phyloP scores from a whole-genome alignment of 2,329 filamentous ascomycete species.

The Fusarium circinatum region DNA sequence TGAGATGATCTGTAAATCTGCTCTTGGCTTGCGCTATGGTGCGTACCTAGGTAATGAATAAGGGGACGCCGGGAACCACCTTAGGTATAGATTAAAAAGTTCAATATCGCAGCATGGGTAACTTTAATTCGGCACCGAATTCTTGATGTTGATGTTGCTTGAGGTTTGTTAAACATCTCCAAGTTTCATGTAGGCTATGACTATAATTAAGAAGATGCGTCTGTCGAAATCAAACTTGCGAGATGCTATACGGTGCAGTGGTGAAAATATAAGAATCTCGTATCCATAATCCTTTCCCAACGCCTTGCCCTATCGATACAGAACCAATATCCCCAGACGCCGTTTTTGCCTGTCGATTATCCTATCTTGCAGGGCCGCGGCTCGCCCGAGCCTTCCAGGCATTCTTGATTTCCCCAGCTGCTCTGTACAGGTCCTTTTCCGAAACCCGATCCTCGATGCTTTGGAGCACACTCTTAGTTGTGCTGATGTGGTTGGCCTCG shows the following conservation, averaged over 20 bases:
- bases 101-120: conserved; percentile 17
- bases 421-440: conserved; percentile 79
- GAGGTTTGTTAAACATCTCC: background rate
- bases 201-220: background rate
- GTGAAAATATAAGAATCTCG: background rate
- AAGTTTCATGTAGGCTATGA: background rate
- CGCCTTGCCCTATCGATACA: conserved; percentile 36
- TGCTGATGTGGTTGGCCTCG: conserved; percentile 88
- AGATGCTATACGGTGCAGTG: background rate
- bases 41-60: conserved; percentile 43
- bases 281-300: conserved; percentile 17
- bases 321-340: conserved; percentile 26
- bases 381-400: conserved; percentile 74
- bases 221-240: background rate
- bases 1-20: conserved; percentile 25
- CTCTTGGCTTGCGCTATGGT: conserved; percentile 37
- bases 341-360: conserved; percentile 47
- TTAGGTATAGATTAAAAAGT: conserved; percentile 34
- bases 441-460: conserved; percentile 89
- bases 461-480: conserved; percentile 86
- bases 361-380: conserved; percentile 56
- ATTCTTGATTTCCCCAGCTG: conserved; percentile 76
- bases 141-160: background rate
- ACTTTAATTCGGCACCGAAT: background rate
- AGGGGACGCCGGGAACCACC: conserved; percentile 26